Evolutionary conservation across 192 early-diverging fungal species (phyloP), one percentile per base, ranked within the genome.

Genomic region (Thamnidium elegans): DNA sequence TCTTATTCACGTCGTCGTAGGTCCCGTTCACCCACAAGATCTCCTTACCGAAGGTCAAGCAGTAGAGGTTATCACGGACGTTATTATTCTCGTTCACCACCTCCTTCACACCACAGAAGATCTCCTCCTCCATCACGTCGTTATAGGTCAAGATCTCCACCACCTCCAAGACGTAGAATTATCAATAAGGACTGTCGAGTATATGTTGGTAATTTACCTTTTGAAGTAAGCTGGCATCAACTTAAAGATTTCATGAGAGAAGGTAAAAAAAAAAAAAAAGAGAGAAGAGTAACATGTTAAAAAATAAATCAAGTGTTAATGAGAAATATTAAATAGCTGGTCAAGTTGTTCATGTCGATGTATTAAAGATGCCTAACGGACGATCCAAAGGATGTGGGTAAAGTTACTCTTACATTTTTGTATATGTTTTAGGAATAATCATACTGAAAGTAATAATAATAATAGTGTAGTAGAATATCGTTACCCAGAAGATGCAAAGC

Each of bases 191-290:
- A 89, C 21, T 81, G 86, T 59, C 65, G 90, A 42, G 88, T 94
- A 1, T 94, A 92, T 72, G 91, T 93, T 42, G 90, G 90, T 3
- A 94, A 94, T 71, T 69, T 94, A 42, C 72, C 88, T 4, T 92
- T 87, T 66, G 88, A 92, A 62, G 84, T 81, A 17, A 78, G 79
- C 34, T 88, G 88, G 84, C 79, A 77, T 31, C 86, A 94, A 66
- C 76, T 94, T 65, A 90, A 92, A 69, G 89, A 92, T 66, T 92
- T 86, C 62, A 90, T 92, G 89, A 75, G 87, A 23, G 78, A 90
- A 76, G 82, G 89, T 90, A 71, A 19, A 62, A n/a, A 13, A 5
- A 11, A 31, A 26, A 1, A 26, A 26, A 26, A 26, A 26, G 26
- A 26, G 26, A 26, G 3, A 26, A 26, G 26, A 26, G 26, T 26